Conservation (phyloP, 768 basidiomycete genomes). For the Termitomyces eurrhizus region DNA sequence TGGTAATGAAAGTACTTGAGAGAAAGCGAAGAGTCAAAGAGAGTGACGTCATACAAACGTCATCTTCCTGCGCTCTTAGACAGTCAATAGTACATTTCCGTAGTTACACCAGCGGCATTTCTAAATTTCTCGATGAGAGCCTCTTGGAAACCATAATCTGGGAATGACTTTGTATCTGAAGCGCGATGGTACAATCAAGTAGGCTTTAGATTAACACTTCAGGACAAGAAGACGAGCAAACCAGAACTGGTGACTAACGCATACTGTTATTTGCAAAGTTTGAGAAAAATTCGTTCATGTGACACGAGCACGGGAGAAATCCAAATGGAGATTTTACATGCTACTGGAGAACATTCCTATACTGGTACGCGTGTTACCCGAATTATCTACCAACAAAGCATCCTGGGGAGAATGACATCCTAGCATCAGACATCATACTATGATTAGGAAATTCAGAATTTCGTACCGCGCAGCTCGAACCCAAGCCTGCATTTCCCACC, state of each 20-base stretch:
- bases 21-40: no score
- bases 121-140: no score
- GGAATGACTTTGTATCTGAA: no score
- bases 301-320: not conserved
- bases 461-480: conserved; percentile 38
- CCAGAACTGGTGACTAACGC: no score
- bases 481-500: conserved; percentile 50
- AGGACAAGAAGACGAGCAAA: no score
- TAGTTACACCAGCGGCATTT: no score
- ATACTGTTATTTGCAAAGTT: not conserved
- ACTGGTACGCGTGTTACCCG: conserved; percentile 39
- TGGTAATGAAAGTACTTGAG: not conserved
- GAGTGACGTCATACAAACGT: conserved; percentile 5
- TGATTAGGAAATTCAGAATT: not conserved
- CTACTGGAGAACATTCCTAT: conserved; percentile 35
- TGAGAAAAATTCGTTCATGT: not conserved
- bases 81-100: not conserved
- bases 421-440: not conserved
- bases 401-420: conserved; percentile 28
- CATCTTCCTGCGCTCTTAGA: not conserved
- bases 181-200: no score
- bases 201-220: no score
- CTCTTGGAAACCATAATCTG: no score
- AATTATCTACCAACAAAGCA: conserved; percentile 44
- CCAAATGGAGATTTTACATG: conserved; percentile 21